These are phyloP conservation scores for Miscanthus lutarioriparius DNA, from an alignment of 176 grass and related monocot species.

Conservation along the genomic window DNA sequence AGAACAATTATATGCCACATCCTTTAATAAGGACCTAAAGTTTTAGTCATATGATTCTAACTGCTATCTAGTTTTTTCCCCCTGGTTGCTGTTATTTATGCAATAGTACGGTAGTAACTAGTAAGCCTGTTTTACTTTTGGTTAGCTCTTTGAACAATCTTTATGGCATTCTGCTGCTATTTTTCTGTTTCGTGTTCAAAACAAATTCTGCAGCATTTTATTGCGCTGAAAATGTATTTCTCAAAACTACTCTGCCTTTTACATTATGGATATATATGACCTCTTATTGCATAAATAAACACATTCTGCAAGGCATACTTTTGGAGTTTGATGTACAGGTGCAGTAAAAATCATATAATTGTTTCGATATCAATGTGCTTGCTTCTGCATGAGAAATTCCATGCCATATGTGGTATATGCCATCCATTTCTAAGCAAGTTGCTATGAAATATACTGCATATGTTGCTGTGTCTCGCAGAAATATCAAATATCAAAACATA, in stretches of 20 bases:
- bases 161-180: background rate
- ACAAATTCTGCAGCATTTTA: background rate
- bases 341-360: background rate
- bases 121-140: background rate
- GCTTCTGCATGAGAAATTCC: background rate
- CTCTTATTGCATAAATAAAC: background rate
- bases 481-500: background rate
- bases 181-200: conserved; percentile 14
- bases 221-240: background rate
- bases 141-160: background rate
- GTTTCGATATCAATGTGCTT: background rate
- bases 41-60: background rate
- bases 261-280: background rate
- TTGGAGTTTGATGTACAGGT: background rate
- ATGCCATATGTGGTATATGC: background rate
- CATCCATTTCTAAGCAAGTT: background rate
- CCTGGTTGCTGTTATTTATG: background rate
- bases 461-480: background rate
- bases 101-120: background rate
- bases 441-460: background rate
- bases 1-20: background rate
- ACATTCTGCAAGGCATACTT: background rate
- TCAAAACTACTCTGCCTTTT: background rate
- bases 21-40: background rate
- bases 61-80: background rate